Conservation (phyloP, 2,329 filamentous ascomycete genomes). For the Sclerotiophoma versabilis region DNA sequence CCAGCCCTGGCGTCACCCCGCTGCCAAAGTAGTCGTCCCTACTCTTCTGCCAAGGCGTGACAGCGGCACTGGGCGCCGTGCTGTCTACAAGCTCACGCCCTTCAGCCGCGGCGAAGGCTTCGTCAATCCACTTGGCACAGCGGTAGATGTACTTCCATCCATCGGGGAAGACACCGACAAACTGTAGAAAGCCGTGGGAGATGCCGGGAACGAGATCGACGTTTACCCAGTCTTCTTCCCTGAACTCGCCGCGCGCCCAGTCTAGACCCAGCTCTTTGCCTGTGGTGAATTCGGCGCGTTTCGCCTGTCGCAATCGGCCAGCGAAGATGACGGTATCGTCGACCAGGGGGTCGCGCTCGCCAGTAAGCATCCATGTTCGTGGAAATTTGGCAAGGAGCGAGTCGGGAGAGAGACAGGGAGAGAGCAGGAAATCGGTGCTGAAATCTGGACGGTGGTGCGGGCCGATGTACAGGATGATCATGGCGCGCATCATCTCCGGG, state of each 20-base stretch:
- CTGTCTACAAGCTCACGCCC: slow-evolving; percentile 9
- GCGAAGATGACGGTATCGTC: slow-evolving; percentile 98
- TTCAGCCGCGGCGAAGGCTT: slow-evolving; percentile 67
- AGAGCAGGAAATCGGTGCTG: slow-evolving; percentile 86
- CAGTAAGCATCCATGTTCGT: slow-evolving; percentile 92
- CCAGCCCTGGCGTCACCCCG: slow-evolving; percentile 74
- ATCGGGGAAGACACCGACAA: slow-evolving; percentile 85
- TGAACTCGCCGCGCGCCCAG: slow-evolving; percentile 63
- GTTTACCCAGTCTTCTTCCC: slow-evolving; percentile 78
- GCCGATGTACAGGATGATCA: slow-evolving; percentile 98
- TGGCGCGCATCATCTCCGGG: slow-evolving; percentile 98
- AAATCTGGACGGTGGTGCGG: slow-evolving; percentile 94
- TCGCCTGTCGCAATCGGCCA: slow-evolving; percentile 83
- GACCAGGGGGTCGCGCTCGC: slow-evolving; percentile 92
- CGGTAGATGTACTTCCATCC: slow-evolving; percentile 87
- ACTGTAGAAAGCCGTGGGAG: slow-evolving; percentile 92
- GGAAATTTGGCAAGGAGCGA: slow-evolving; percentile 84
- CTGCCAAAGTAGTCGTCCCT: slow-evolving; percentile 78
- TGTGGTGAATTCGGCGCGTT: slow-evolving; percentile 63
- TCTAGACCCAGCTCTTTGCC: slow-evolving; percentile 63
- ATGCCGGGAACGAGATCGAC: slow-evolving; percentile 87
- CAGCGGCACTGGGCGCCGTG: slow-evolving; percentile 19
- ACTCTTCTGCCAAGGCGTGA: slow-evolving; percentile 52
- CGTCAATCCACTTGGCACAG: slow-evolving; percentile 80
- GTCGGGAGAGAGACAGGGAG: slow-evolving; percentile 88